phyloP scores from a whole-genome alignment of 163 green algal genomes.

The Chlorella variabilis region DNA sequence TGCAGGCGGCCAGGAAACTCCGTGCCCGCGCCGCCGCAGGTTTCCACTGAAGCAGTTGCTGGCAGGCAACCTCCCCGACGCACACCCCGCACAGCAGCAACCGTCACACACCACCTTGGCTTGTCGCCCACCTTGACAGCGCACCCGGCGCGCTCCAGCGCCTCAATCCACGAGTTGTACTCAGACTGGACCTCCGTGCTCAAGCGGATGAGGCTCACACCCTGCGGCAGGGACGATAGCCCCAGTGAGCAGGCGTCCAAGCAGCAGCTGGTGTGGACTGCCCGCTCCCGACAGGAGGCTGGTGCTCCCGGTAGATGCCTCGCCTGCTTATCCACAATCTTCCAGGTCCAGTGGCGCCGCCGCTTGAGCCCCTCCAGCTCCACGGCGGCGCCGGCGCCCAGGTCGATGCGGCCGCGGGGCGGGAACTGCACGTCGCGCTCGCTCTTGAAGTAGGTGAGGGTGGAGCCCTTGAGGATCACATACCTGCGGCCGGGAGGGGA shows the following conservation, averaged over 20 bases:
- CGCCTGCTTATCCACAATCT: conserved; percentile 45
- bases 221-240: conserved; percentile 13
- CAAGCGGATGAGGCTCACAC: conserved; percentile 59
- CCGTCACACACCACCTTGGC: too few species aligned
- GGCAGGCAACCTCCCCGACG: too few species aligned
- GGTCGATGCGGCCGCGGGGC: conserved; percentile 67
- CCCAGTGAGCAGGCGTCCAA: not conserved
- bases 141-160: conserved; percentile 57
- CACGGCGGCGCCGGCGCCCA: conserved; percentile 57
- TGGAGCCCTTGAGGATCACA: conserved; percentile 48
- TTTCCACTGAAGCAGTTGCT: too few species aligned
- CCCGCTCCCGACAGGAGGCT: too few species aligned
- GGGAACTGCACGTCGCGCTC: conserved; percentile 65
- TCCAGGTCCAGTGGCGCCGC: conserved; percentile 55
- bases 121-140: conserved; percentile 30
- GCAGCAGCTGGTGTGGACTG: not conserved
- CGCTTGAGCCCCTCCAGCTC: conserved; percentile 59
- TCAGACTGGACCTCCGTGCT: conserved; percentile 47
- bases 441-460: conserved; percentile 65
- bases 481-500: conserved; percentile 28
- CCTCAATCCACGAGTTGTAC: conserved; percentile 63
- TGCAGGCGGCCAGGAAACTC: not conserved
- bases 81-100: not conserved
- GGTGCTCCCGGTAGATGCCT: not conserved
- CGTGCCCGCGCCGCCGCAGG: too few species aligned